Evolutionary conservation across 805 yeast species (phyloP).

Genomic region (Jamesozyma spencerorum): DNA sequence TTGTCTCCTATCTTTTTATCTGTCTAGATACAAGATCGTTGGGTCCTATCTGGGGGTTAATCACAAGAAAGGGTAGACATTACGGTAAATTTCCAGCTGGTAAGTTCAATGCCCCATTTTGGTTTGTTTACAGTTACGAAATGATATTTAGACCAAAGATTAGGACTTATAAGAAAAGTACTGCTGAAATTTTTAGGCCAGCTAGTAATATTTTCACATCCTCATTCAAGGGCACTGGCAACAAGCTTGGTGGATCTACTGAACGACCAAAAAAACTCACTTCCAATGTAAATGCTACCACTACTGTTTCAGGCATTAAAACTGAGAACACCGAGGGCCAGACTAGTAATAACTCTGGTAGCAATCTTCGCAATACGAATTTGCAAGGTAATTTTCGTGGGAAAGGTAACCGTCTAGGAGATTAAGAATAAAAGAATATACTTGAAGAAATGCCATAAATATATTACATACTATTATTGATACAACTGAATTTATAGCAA

Average conservation of each 20-base stretch:
- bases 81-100: conserved; percentile 21
- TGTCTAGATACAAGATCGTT: conserved; percentile 52
- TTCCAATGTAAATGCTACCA: neutral
- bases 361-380: neutral
- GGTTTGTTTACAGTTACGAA: conserved; percentile 8
- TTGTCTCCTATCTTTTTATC: conserved; percentile 50
- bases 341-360: neutral
- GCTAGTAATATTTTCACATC: neutral
- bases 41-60: conserved; percentile 38
- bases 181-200: neutral
- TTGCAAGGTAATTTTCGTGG: conserved; percentile 1
- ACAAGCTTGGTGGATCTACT: conserved; percentile 5
- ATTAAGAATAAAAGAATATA: too few species aligned
- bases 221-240: conserved; percentile 1
- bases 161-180: neutral
- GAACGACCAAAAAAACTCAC: neutral
- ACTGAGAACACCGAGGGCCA: too few species aligned
- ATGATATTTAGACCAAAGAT: conserved; percentile 3
- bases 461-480: neutral
- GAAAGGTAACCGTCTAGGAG: conserved; percentile 2
- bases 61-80: conserved; percentile 8
- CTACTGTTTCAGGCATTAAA: neutral
- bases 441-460: too few species aligned
- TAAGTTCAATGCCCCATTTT: conserved; percentile 19
- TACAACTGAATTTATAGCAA: neutral